Conservation (phyloP, 768 basidiomycete genomes). For the Hericium erinaceus region DNA sequence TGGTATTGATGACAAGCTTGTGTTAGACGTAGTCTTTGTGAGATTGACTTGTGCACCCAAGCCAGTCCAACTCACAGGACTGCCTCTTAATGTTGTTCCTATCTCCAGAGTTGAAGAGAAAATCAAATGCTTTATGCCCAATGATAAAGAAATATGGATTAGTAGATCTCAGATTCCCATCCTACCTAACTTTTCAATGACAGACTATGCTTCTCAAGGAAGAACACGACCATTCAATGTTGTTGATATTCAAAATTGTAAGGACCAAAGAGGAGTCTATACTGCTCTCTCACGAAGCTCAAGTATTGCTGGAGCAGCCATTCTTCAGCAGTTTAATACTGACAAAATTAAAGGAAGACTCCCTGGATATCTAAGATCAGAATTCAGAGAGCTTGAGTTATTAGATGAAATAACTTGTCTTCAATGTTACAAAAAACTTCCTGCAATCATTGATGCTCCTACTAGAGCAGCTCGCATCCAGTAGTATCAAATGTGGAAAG, state of each 20-base stretch:
- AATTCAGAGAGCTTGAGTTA: conserved; percentile 13
- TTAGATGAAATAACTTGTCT: conserved; percentile 7
- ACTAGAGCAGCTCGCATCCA: background rate
- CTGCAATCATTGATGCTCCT: background rate
- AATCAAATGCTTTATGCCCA: conserved; percentile 4
- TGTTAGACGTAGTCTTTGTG: conserved; percentile 10
- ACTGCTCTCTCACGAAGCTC: conserved; percentile 16
- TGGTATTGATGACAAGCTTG: background rate
- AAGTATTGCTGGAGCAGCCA: conserved; percentile 5
- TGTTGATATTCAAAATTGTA: conserved; percentile 9
- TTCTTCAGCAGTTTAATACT: conserved; percentile 10
- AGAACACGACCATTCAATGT: conserved; percentile 12
- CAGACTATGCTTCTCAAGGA: conserved; percentile 17
- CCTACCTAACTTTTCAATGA: conserved; percentile 18
- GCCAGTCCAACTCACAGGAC: conserved; percentile 3
- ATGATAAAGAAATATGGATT: background rate
- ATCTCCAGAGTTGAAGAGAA: background rate
- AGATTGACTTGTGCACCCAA: conserved; percentile 5
- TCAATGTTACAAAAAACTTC: background rate
- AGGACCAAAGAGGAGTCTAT: conserved; percentile 11
- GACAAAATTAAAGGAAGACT: conserved; percentile 7
- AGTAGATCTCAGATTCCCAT: conserved; percentile 9
- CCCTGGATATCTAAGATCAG: conserved; percentile 8
- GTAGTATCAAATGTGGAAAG: background rate
- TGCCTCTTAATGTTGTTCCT: conserved; percentile 16